Evolutionary conservation across 2,329 filamentous ascomycete species (phyloP), one percentile per base, ranked within the genome.

Genomic region (Stemphylium beticola): DNA sequence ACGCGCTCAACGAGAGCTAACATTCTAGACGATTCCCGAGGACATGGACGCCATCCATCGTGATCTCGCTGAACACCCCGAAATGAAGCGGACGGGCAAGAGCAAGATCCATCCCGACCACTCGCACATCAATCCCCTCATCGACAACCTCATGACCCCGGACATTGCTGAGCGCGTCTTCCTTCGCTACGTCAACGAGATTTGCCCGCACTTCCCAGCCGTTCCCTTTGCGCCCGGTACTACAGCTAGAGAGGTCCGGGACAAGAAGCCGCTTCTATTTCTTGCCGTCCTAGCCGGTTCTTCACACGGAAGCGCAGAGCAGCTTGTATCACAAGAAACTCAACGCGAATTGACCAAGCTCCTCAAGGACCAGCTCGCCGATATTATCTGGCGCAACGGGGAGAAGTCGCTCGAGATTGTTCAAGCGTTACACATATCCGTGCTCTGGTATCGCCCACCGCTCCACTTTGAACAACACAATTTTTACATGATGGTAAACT

Each of bases 371-470:
- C 79, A 86, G 10, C 83, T 95, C 49, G 90, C 90, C 2, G 88
- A 95, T 39, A 86, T 86, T 61, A 83, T 93, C 36, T 83, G 95
- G 62, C 79, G 92, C 26, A 83, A 85, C 6, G 91, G 90, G 11
- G 87, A 92, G 65, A 96, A 96, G 79, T 91, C 85, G 32, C 76
- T 96, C 15, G 92, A 96, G 73, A 79, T 96, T 6, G 85, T 96
- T 8, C 92, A 96, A 76, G 85, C 90, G 1, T 78, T 96, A 36
- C 83, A 91, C 53, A 79, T 96, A 3, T 82, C 86, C 6, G 86
- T 88, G n/a, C 83, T 92, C 17, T 96, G 92, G 90, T 96, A 96
- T 73, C 87, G 87, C 72, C 91, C 91, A 14, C 92, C 92, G 0
- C 87, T 93, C 62, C 84, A 90, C 65, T 90, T 90, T 55, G 91